phyloP scores from a whole-genome alignment of 352 stramenopile species.

The Phytopythium mirpurense region DNA sequence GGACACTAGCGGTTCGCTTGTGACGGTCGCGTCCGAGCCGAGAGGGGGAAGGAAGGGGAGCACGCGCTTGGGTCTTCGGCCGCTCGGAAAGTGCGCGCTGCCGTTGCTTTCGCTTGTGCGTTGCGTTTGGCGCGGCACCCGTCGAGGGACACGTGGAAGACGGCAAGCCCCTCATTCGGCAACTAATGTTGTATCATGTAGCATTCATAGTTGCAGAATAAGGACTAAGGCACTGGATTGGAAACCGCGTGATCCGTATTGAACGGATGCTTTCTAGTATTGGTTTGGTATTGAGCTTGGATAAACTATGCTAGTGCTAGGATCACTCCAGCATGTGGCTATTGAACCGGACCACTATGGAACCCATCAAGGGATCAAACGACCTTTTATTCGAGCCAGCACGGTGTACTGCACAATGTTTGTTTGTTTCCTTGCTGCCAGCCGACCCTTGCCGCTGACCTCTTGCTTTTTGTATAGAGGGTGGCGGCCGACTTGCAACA shows the following conservation, averaged over 20 bases:
- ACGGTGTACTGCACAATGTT: too few relatives aligned
- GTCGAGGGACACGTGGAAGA: constrained; percentile 8
- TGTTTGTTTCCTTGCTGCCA: too few relatives aligned
- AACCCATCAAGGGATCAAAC: neutral
- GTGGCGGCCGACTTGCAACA: too few relatives aligned
- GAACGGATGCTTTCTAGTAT: neutral
- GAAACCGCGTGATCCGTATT: neutral
- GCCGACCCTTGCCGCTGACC: too few relatives aligned
- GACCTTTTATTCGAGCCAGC: neutral
- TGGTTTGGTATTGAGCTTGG: neutral
- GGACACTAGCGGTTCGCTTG: neutral
- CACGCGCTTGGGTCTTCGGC: neutral
- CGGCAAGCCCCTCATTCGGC: neutral
- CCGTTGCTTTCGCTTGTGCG: constrained; percentile 4
- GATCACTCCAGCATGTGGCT: neutral
- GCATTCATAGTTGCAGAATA: too few relatives aligned
- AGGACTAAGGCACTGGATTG: neutral
- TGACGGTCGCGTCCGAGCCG: neutral
- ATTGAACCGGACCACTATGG: neutral
- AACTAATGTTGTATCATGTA: too few relatives aligned
- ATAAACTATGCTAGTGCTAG: too few relatives aligned
- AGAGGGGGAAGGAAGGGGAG: neutral
- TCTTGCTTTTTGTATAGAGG: too few relatives aligned
- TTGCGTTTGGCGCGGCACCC: too few relatives aligned
- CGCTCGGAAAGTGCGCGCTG: constrained; percentile 8